These are phyloP conservation scores for Microbotryum saponariae DNA, from an alignment of 1,284 basidiomycete genomes.

Conservation along the genomic window DNA sequence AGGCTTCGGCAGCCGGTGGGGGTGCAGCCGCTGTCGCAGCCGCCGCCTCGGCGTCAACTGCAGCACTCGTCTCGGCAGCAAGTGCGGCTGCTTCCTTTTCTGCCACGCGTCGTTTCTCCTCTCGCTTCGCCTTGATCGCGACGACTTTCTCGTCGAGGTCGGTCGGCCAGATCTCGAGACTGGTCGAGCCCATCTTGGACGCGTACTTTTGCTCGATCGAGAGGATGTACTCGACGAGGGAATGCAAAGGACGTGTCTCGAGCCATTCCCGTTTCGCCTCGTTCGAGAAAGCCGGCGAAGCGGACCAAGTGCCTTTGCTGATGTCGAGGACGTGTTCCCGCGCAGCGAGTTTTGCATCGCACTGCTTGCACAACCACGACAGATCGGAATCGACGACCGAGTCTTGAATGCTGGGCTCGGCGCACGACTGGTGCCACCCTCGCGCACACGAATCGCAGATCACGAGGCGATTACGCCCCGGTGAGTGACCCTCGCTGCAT, in stretches of 20 bases:
- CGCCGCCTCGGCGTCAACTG: too few relatives aligned
- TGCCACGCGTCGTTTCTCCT: too few relatives aligned
- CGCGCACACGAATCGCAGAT: conserved; percentile 27
- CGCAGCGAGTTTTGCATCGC: conserved; percentile 19
- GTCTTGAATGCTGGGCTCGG: conserved; percentile 11
- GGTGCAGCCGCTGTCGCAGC: too few relatives aligned
- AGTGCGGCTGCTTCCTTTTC: too few relatives aligned
- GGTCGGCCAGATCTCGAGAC: conserved; percentile 25
- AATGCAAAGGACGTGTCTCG: conserved; percentile 17
- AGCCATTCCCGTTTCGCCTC: conserved; percentile 27
- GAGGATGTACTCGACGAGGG: conserved; percentile 22
- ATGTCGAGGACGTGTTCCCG: conserved; percentile 7
- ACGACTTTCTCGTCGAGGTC: conserved; percentile 4
- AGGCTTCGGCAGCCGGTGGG: too few relatives aligned
- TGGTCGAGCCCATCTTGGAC: background rate
- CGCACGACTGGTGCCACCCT: conserved; percentile 28
- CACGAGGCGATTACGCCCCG: conserved; percentile 21
- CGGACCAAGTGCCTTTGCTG: background rate
- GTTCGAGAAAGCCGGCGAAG: conserved; percentile 8
- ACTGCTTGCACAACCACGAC: conserved; percentile 23
- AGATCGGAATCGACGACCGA: conserved; percentile 20
- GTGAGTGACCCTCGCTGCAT: conserved; percentile 26
- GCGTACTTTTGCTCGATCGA: conserved; percentile 25
- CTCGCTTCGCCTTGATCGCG: background rate
- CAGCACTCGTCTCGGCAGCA: too few relatives aligned